These are phyloP conservation scores for Colletotrichum sp. DNA, from an alignment of 2,329 filamentous ascomycete genomes.

Conservation along the genomic window DNA sequence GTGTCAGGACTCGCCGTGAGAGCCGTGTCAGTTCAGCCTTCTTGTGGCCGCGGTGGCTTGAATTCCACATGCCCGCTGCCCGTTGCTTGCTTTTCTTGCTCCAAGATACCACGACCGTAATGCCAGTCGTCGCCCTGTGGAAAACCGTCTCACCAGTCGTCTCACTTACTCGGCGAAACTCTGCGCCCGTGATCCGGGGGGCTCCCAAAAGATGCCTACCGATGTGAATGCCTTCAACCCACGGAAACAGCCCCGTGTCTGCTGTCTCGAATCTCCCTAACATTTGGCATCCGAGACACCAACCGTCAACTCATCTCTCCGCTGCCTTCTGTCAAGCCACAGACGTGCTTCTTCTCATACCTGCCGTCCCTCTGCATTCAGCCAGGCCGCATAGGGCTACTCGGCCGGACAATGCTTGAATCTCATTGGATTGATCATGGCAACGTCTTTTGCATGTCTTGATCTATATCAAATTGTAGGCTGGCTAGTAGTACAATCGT, in stretches of 20 bases:
- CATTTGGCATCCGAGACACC: background rate
- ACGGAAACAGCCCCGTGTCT: background rate
- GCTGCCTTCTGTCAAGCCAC: constrained; percentile 1
- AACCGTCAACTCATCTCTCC: background rate
- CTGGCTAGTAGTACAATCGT: constrained; percentile 23
- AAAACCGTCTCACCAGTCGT: background rate
- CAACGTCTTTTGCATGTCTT: constrained; percentile 23
- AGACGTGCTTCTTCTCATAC: background rate
- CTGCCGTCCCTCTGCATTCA: constrained; percentile 13
- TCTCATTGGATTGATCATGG: constrained; percentile 5
- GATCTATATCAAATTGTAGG: constrained; percentile 28
- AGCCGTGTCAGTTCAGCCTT: background rate
- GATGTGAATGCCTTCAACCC: background rate
- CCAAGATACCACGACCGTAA: background rate
- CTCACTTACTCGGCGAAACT: background rate
- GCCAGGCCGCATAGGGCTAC: constrained; percentile 20
- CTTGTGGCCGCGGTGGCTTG: background rate
- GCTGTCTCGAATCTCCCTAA: background rate
- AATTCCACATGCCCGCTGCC: background rate
- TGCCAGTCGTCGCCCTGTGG: constrained; percentile 10
- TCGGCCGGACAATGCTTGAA: background rate
- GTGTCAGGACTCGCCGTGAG: background rate
- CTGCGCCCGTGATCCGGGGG: background rate
- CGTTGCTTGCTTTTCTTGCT: background rate
- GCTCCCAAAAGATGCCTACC: background rate